These are phyloP conservation scores for Trichoderma sp. DNA, from an alignment of 2,329 filamentous ascomycete species.

Conservation along the genomic window DNA sequence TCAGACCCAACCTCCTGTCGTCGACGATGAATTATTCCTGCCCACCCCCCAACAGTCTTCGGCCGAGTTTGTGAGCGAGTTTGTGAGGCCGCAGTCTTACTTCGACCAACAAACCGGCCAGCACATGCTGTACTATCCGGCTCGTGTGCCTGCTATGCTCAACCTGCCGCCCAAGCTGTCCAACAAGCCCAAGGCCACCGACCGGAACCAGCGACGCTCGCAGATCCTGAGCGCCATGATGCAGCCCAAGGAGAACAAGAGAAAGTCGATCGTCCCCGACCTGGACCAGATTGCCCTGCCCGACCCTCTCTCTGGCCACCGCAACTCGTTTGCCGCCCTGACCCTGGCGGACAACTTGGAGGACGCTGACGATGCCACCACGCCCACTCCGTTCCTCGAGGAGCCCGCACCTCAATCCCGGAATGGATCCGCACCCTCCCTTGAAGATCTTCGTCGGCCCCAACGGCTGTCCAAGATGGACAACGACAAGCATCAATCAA, in stretches of 20 bases:
- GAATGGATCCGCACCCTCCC: slow-evolving; percentile 19
- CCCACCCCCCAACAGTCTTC: slow-evolving; percentile 29
- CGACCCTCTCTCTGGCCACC: slow-evolving; percentile 43
- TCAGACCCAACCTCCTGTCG: neutral
- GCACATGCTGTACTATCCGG: slow-evolving; percentile 91
- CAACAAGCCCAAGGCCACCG: slow-evolving; percentile 61
- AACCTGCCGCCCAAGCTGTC: slow-evolving; percentile 88
- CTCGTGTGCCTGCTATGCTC: slow-evolving; percentile 88
- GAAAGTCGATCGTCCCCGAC: slow-evolving; percentile 22
- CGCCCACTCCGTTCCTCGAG: neutral
- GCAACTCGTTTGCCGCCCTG: slow-evolving; percentile 35
- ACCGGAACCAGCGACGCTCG: slow-evolving; percentile 68
- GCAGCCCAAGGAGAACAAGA: slow-evolving; percentile 25
- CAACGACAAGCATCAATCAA: slow-evolving; percentile 34
- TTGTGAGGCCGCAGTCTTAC: slow-evolving; percentile 53
- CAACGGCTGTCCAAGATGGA: slow-evolving; percentile 34
- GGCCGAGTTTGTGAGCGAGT: slow-evolving; percentile 29
- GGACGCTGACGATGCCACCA: slow-evolving; percentile 5
- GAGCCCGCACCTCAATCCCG: slow-evolving; percentile 21
- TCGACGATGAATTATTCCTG: neutral
- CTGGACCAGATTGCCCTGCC: slow-evolving; percentile 42
- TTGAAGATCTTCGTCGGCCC: slow-evolving; percentile 32
- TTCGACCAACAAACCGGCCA: slow-evolving; percentile 65
- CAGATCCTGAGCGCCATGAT: slow-evolving; percentile 66
- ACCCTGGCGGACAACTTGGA: slow-evolving; percentile 29